Percentiles rank a stretch among this genome's conserved stretches.
Evolutionary conservation across 139 green algal genomes (phyloP).

Genomic region (Mesotaenium endlicherianum): DNA sequence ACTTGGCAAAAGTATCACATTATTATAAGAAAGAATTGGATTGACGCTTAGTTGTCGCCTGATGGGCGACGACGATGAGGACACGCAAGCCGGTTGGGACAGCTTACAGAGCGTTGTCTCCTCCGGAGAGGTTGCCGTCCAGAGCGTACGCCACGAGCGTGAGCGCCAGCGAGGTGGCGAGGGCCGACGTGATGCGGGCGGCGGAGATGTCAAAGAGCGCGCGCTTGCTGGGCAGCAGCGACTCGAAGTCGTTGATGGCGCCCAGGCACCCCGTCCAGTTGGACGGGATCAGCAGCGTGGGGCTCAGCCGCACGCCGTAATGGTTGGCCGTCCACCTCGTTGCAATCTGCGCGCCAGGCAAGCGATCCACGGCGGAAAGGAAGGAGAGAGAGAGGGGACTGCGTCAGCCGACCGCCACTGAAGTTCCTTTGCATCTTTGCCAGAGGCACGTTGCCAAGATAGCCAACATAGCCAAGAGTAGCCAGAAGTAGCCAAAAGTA

Average conservation of each 20-base stretch:
- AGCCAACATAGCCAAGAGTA: too few relatives aligned
- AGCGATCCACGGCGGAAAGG: not conserved
- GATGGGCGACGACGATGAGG: too few relatives aligned
- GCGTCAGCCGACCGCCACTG: not conserved
- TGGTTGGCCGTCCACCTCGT: conserved; percentile 6
- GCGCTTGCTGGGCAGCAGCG: conserved; percentile 29
- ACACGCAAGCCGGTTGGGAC: too few relatives aligned
- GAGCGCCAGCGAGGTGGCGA: conserved; percentile 14
- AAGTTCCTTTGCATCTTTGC: not conserved
- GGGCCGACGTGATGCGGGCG: not conserved
- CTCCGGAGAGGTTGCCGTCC: conserved; percentile 17
- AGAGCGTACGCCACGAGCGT: conserved; percentile 2
- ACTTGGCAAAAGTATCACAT: too few relatives aligned
- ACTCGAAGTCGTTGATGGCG: conserved; percentile 24
- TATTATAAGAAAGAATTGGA: too few relatives aligned
- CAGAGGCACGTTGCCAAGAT: too few relatives aligned
- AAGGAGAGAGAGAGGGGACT: too few relatives aligned
- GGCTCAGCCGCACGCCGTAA: conserved; percentile 31
- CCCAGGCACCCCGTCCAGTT: conserved; percentile 28
- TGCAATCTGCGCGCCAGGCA: not conserved
- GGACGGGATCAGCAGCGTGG: conserved; percentile 34
- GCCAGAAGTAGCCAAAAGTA: too few relatives aligned
- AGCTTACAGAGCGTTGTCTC: conserved; percentile 23
- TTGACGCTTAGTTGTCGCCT: too few relatives aligned
- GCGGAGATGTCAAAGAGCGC: conserved; percentile 40